Conservation (phyloP, 306 rosid species). For the Dryas octopetala region DNA sequence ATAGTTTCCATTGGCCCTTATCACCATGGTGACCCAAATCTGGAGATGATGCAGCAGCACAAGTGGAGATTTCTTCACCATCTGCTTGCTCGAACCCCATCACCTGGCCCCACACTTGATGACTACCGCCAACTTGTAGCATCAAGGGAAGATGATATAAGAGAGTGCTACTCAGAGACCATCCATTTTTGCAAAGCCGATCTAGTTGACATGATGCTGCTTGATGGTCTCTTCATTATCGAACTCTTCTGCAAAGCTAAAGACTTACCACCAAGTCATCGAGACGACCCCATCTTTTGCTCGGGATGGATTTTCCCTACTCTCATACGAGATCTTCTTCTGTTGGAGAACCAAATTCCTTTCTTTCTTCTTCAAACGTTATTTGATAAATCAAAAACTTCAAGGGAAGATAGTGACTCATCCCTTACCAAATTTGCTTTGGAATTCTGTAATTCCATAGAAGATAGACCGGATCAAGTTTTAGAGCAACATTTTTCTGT, state of each 20-base stretch:
- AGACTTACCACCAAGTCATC: conserved; percentile 14
- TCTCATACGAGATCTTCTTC: conserved; percentile 23
- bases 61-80: conserved; percentile 46
- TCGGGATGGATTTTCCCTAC: conserved; percentile 1
- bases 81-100: conserved; percentile 29
- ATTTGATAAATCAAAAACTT: too few species aligned
- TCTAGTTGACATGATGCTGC: conserved; percentile 46
- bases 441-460: too few species aligned
- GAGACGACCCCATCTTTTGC: conserved; percentile 39
- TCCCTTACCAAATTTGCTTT: too few species aligned
- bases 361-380: too few species aligned
- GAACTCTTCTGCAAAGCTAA: conserved; percentile 43
- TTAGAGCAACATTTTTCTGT: not conserved
- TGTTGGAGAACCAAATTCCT: too few species aligned
- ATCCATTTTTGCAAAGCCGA: conserved; percentile 17
- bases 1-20: conserved; percentile 68
- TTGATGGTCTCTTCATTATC: conserved; percentile 63
- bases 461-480: too few species aligned
- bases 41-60: conserved; percentile 54
- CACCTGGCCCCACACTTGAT: conserved; percentile 6
- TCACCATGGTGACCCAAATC: conserved; percentile 30
- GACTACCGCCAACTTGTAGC: conserved; percentile 16
- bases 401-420: too few species aligned
- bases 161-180: conserved; percentile 51
- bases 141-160: conserved; percentile 28